A percentile compares a stretch with the other conserved stretches of the same genome.
Evolutionary conservation across 139 green algal species (phyloP).

Genomic region (Haematococcus lacustris): DNA sequence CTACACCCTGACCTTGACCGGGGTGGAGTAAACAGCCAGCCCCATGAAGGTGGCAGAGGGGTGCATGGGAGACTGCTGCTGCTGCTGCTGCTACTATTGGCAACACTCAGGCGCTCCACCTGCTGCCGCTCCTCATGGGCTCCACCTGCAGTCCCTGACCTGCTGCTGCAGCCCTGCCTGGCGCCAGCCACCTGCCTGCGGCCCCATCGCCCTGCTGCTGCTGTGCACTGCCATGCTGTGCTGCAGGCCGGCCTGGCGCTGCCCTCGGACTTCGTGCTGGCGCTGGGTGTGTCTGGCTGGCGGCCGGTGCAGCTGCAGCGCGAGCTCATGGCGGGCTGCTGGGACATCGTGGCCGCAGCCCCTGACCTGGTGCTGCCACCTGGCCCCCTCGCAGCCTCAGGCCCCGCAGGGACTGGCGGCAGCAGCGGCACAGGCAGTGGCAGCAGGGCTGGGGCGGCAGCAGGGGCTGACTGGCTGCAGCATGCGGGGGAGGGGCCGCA

Average conservation of each 20-base stretch:
- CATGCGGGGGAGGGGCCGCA: no score
- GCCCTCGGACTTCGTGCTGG: slow-evolving; percentile 28
- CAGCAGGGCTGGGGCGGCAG: no score
- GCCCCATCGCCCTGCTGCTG: neutral
- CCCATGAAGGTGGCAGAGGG: no score
- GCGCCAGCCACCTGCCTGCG: neutral
- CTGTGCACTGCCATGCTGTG: neutral
- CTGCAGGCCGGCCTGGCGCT: slow-evolving; percentile 16
- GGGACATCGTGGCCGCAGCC: slow-evolving; percentile 24
- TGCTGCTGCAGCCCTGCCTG: neutral
- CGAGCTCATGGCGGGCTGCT: slow-evolving; percentile 26
- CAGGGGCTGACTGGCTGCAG: no score
- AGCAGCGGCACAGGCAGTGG: no score
- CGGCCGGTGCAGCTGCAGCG: slow-evolving; percentile 17
- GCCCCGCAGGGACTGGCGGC: no score
- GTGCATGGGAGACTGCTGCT: no score
- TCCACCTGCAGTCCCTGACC: neutral
- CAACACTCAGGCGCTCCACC: neutral
- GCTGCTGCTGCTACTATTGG: neutral
- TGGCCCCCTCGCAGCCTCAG: no score
- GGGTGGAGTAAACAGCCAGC: no score
- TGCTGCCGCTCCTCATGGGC: neutral
- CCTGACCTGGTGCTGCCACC: slow-evolving; percentile 22
- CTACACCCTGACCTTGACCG: no score
- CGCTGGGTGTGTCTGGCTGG: slow-evolving; percentile 39